A percentile compares a stretch with the other conserved stretches of the same genome.
These are phyloP conservation scores for Aurinia saxatilis DNA, from an alignment of 345 rosid genomes.

Conservation along the genomic window DNA sequence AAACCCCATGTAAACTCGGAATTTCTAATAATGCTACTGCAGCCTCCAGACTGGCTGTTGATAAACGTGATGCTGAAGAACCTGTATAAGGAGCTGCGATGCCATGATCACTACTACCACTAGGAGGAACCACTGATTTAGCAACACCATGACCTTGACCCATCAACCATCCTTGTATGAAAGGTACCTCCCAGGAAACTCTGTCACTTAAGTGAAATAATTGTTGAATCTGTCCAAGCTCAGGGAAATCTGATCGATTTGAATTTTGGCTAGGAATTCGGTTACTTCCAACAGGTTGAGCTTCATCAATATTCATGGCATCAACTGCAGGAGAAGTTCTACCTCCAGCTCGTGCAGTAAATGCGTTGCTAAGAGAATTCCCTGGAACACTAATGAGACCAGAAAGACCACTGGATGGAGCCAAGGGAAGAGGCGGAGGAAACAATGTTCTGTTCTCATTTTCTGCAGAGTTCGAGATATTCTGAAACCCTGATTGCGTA, in stretches of 20 bases:
- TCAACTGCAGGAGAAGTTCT: slow-evolving; percentile 34
- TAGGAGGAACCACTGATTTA: slow-evolving; percentile 36
- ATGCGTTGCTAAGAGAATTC: slow-evolving; percentile 22
- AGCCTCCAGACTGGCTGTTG: slow-evolving; percentile 42
- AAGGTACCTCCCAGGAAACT: slow-evolving; percentile 60
- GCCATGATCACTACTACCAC: slow-evolving; percentile 32
- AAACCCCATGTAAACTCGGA: slow-evolving; percentile 42
- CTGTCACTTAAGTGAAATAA: slow-evolving; percentile 49
- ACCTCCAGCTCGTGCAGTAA: slow-evolving; percentile 29
- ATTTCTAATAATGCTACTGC: slow-evolving; percentile 41
- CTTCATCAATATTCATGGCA: slow-evolving; percentile 63
- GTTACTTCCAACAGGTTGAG: slow-evolving; percentile 38
- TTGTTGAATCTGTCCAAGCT: slow-evolving; percentile 46
- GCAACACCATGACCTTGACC: slow-evolving; percentile 61
- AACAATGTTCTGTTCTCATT: slow-evolving; percentile 29
- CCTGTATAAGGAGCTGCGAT: slow-evolving; percentile 30
- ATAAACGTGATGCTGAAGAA: slow-evolving; percentile 27
- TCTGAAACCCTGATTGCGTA: slow-evolving; percentile 36
- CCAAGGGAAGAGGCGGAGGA: slow-evolving; percentile 33
- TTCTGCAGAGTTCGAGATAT: slow-evolving; percentile 31
- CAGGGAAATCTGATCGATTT: slow-evolving; percentile 30
- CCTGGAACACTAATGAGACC: slow-evolving; percentile 28
- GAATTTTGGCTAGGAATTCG: slow-evolving; percentile 17
- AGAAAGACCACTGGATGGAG: slow-evolving; percentile 35
- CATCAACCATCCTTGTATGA: slow-evolving; percentile 73